These are phyloP conservation scores for Dalbergia oliveri DNA, from an alignment of 306 rosid species.

Conservation along the genomic window DNA sequence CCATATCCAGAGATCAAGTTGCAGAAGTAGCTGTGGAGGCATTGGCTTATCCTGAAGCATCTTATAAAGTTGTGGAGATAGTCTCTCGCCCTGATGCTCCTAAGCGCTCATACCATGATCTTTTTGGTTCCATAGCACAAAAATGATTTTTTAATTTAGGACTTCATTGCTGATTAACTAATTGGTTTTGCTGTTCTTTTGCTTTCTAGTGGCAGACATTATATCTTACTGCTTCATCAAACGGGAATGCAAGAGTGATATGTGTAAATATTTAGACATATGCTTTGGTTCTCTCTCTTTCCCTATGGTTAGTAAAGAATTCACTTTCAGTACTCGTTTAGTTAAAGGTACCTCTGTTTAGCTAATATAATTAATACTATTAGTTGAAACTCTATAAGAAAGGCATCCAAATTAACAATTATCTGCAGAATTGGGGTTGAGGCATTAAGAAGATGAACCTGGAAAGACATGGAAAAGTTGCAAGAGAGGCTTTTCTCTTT, in stretches of 20 bases:
- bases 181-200: constrained; percentile 31
- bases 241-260: constrained; percentile 26
- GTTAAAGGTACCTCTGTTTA: constrained; percentile 12
- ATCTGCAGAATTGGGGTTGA: background rate
- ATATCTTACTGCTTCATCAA: constrained; percentile 23
- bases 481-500: no score
- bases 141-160: constrained; percentile 49
- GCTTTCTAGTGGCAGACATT: constrained; percentile 45
- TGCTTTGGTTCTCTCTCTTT: background rate
- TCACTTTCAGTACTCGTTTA: background rate
- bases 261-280: constrained; percentile 40
- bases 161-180: constrained; percentile 33
- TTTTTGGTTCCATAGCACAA: constrained; percentile 82
- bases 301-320: background rate
- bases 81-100: constrained; percentile 80
- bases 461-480: no score
- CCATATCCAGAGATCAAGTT: constrained; percentile 93
- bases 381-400: constrained; percentile 6
- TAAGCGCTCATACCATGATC: constrained; percentile 75
- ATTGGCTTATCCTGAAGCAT: constrained; percentile 75
- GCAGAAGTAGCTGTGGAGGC: constrained; percentile 97
- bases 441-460: no score
- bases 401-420: background rate
- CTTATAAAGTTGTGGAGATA: constrained; percentile 92
- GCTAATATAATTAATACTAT: background rate